These are phyloP conservation scores for Zygnema circumcarinatum DNA, from an alignment of 139 green algal genomes.

Conservation along the genomic window DNA sequence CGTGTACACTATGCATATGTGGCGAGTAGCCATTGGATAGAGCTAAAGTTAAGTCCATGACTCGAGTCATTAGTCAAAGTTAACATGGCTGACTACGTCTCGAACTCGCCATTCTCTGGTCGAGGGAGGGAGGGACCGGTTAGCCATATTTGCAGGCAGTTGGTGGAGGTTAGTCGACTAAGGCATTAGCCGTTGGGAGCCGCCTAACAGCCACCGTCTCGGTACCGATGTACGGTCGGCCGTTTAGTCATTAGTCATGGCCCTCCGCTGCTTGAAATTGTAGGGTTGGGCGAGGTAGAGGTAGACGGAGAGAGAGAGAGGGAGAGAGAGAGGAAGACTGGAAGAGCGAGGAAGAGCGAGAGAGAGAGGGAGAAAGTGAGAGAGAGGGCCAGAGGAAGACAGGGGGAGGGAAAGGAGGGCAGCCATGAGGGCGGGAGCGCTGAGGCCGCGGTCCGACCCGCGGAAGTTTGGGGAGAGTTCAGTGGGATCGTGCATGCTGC, in stretches of 20 bases:
- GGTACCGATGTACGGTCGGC: no score
- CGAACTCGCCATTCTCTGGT: neutral
- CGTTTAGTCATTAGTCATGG: no score
- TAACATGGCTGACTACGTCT: no score
- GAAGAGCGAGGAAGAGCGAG: neutral
- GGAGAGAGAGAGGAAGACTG: neutral
- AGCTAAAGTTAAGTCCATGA: no score
- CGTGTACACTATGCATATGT: no score
- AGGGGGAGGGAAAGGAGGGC: neutral
- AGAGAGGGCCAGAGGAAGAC: neutral
- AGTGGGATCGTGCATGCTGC: neutral
- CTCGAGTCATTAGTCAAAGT: no score
- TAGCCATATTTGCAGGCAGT: constrained; percentile 29
- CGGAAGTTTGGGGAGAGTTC: neutral
- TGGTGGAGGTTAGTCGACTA: constrained; percentile 24
- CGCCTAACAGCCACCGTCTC: neutral
- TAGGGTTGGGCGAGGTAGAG: neutral
- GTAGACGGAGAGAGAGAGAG: neutral
- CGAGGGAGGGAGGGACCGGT: neutral
- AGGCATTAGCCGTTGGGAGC: neutral
- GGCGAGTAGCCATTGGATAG: no score
- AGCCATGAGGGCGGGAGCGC: neutral
- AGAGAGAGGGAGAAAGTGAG: neutral
- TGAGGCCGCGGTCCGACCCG: neutral
- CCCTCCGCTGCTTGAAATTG: neutral